phyloP scores from a whole-genome alignment of 78 protist species.

The Planoprotostelium fungivorum region DNA sequence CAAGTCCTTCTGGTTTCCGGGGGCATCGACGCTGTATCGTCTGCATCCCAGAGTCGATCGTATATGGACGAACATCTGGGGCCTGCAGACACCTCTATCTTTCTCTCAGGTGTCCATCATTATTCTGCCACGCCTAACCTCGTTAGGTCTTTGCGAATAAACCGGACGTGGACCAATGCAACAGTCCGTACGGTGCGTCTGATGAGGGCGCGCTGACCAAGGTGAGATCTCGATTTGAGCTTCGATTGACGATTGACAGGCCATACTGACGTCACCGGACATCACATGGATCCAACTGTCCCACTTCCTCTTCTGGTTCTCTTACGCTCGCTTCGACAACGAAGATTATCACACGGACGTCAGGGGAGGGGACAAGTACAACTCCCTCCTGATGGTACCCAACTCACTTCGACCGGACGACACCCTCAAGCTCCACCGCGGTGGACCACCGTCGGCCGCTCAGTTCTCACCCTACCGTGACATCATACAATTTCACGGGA shows the following conservation, averaged over 20 bases:
- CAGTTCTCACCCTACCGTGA: not conserved
- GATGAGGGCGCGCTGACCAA: not conserved
- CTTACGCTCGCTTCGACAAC: not conserved
- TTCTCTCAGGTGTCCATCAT: not conserved
- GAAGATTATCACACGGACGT: not conserved
- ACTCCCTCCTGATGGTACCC: not conserved
- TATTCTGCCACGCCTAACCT: not conserved
- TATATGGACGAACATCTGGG: not conserved
- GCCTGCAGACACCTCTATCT: not conserved
- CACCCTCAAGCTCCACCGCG: not conserved
- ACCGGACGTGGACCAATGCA: not conserved
- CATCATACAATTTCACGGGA: not conserved
- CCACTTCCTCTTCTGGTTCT: not conserved
- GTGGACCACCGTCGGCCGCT: not conserved
- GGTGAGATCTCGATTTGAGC: too few relatives aligned
- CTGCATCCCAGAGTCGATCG: not conserved
- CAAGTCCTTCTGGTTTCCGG: not conserved
- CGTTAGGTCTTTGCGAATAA: not conserved
- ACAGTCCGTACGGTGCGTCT: not conserved
- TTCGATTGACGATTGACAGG: not conserved
- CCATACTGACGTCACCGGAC: not conserved
- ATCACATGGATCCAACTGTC: not conserved
- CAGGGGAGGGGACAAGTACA: not conserved
- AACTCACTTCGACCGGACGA: not conserved
- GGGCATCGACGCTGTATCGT: not conserved